Evolutionary conservation across 2,329 filamentous ascomycete species (phyloP).

Genomic region (Orbilia brochopaga): DNA sequence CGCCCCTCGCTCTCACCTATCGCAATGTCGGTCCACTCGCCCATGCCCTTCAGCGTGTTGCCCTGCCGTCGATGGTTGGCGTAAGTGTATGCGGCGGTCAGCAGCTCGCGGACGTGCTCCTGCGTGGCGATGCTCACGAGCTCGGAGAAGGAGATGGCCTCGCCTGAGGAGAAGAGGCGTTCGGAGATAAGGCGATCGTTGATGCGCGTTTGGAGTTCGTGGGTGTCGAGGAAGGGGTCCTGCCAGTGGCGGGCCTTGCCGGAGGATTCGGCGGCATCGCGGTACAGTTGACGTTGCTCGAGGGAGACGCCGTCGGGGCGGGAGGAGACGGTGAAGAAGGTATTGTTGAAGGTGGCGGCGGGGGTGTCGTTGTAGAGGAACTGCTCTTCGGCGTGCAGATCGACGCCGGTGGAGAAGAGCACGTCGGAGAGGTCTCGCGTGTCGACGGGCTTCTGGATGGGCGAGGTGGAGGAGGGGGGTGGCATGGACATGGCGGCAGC

Average conservation of each 20-base stretch:
- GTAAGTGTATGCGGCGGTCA: slow-evolving; percentile 22
- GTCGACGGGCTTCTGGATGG: slow-evolving; percentile 54
- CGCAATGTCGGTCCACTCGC: slow-evolving; percentile 41
- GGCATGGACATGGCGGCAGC: slow-evolving; percentile 46
- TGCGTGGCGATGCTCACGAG: slow-evolving; percentile 36
- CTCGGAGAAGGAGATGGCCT: slow-evolving; percentile 25
- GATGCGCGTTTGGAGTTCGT: slow-evolving; percentile 9
- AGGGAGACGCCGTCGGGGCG: slow-evolving; percentile 12
- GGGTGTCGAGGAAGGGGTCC: slow-evolving; percentile 29
- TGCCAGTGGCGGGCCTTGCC: slow-evolving; percentile 37
- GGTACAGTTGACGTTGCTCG: slow-evolving; percentile 19
- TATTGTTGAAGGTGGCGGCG: too few species aligned
- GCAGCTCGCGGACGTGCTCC: slow-evolving; percentile 33
- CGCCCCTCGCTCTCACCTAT: slow-evolving; percentile 37
- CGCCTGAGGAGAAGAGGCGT: slow-evolving; percentile 21
- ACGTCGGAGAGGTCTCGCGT: slow-evolving; percentile 55
- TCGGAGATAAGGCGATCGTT: slow-evolving; percentile 23
- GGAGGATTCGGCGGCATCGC: slow-evolving; percentile 32
- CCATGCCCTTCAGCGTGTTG: slow-evolving; percentile 33
- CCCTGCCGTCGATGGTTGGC: slow-evolving; percentile 37
- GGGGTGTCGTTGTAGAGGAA: slow-evolving; percentile 52
- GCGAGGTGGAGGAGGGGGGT: slow-evolving; percentile 41
- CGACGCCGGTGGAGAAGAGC: slow-evolving; percentile 55
- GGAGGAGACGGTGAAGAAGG: slow-evolving; percentile 15
- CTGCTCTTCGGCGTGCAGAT: slow-evolving; percentile 55